phyloP scores from a whole-genome alignment of 1,284 basidiomycete genomes.

The Sanghuangporus sanghuang region DNA sequence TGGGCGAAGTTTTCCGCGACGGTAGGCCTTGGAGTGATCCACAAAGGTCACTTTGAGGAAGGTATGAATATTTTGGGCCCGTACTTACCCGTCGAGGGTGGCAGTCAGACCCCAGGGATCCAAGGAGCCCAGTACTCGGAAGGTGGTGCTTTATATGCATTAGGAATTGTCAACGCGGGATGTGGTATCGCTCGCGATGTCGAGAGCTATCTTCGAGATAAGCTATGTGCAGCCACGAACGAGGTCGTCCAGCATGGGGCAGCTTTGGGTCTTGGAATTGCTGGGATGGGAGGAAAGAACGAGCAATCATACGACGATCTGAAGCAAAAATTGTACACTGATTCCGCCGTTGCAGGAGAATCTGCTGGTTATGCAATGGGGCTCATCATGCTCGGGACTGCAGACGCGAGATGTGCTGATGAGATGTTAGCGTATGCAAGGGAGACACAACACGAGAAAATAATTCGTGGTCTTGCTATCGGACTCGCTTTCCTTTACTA shows the following conservation, averaged over 20 bases:
- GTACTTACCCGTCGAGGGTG: constrained; percentile 74
- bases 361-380: constrained; percentile 96
- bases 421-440: constrained; percentile 94
- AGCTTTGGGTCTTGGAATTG: constrained; percentile 88
- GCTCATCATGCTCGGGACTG: constrained; percentile 91
- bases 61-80: constrained; percentile 91
- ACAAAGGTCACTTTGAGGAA: constrained; percentile 92
- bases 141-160: constrained; percentile 88
- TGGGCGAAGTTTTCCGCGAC: constrained; percentile 98
- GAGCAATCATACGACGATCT: constrained; percentile 88
- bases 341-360: constrained; percentile 92
- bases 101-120: constrained; percentile 59
- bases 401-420: constrained; percentile 67
- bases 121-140: constrained; percentile 82
- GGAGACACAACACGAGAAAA: constrained; percentile 98
- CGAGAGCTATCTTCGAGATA: constrained; percentile 70
- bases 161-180: constrained; percentile 92
- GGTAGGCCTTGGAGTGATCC: constrained; percentile 91
- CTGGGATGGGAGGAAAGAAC: constrained; percentile 87
- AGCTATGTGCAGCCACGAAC: constrained; percentile 62
- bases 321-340: constrained; percentile 82
- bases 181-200: constrained; percentile 70
- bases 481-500: constrained; percentile 90
- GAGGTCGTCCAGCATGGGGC: constrained; percentile 96
- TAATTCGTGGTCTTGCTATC: constrained; percentile 89